Evolutionary conservation across 2,329 filamentous ascomycete genomes (phyloP), one percentile per base, ranked within the genome.

Genomic region (Colletotrichum godetiae): DNA sequence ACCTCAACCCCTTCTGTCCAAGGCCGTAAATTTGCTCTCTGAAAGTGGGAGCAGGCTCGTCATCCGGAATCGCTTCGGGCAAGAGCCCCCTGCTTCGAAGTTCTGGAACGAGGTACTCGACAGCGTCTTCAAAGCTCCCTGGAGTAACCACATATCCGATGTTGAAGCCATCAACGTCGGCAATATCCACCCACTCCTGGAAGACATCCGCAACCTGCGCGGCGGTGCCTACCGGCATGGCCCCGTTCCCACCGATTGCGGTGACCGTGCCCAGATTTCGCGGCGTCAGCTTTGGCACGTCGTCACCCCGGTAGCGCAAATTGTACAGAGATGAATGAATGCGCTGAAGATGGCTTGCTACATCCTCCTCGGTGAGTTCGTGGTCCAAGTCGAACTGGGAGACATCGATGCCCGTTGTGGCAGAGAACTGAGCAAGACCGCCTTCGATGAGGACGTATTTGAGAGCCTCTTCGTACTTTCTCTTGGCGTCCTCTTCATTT

Each of bases 401-500:
- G 33, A 91, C 82, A 76, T 92, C 89, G 70, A 92, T 90, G 0
- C 90, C 90, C 0, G 89, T 90, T 86, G 87, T 90, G 1, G 88
- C 88, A 37, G 85, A 87, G 74, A 90, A 88, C 0, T 90, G 81
- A 0, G 89, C 89, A 1, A 91, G 80, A 0, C 88, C 89, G 0
- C 88, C 89, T 22, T 89, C 81, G 0, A 86, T 85, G 0, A 85
- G 88, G 0, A 86, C 88, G 76, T 91, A 86, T 73, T 86, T 86
- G 75, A 86, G 84, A 7, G 86, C 75, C 70, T 88, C 86, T 29
- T 84, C 83, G 52, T 87, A 83, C 76, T 91, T 91, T 1, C 79
- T 83, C 56, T 82, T 79, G 0, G 89, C 89, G 75, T 90, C 89
- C 70, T 86, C 86, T 58, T 88, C 86, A 0, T 87, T 88, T 4